A percentile compares a stretch with the other conserved stretches of the same genome.
phyloP scores from a whole-genome alignment of 176 grass and related monocot genomes.

The Ensete glaucum region DNA sequence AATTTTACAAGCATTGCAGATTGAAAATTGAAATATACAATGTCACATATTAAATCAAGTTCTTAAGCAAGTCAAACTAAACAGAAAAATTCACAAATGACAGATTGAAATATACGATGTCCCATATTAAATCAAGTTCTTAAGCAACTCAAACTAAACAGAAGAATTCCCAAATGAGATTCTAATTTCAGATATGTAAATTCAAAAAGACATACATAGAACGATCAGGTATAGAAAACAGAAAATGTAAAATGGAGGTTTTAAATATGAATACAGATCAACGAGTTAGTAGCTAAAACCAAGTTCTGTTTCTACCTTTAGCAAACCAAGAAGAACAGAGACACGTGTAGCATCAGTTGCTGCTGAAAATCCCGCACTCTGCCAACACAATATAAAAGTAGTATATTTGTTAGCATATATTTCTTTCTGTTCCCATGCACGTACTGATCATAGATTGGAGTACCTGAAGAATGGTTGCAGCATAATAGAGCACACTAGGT shows the following conservation, averaged over 20 bases:
- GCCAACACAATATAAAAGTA: constrained; percentile 14
- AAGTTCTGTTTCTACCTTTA: constrained; percentile 44
- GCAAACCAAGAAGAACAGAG: constrained; percentile 86
- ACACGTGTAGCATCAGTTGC: constrained; percentile 91
- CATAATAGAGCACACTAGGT: constrained; percentile 98
- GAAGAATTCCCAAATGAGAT: too few relatives aligned
- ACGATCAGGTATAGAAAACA: neutral
- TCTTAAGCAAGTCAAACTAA: too few relatives aligned
- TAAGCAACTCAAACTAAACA: too few relatives aligned
- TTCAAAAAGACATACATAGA: neutral
- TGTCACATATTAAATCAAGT: too few relatives aligned
- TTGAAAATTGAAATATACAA: too few relatives aligned
- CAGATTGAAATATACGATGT: too few relatives aligned
- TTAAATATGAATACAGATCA: neutral
- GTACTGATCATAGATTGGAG: neutral
- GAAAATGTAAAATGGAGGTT: neutral
- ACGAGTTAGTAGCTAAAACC: too few relatives aligned
- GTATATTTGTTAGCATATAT: neutral
- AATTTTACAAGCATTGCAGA: too few relatives aligned
- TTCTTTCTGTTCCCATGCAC: too few relatives aligned
- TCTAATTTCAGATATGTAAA: too few relatives aligned
- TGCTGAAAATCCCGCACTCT: constrained; percentile 95
- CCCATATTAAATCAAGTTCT: too few relatives aligned
- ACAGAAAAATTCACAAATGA: too few relatives aligned
- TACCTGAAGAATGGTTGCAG: constrained; percentile 96